Evolutionary conservation across 2,329 filamentous ascomycete species (phyloP), one percentile per base, ranked within the genome.

Genomic region (Drechslerella coelobrocha): DNA sequence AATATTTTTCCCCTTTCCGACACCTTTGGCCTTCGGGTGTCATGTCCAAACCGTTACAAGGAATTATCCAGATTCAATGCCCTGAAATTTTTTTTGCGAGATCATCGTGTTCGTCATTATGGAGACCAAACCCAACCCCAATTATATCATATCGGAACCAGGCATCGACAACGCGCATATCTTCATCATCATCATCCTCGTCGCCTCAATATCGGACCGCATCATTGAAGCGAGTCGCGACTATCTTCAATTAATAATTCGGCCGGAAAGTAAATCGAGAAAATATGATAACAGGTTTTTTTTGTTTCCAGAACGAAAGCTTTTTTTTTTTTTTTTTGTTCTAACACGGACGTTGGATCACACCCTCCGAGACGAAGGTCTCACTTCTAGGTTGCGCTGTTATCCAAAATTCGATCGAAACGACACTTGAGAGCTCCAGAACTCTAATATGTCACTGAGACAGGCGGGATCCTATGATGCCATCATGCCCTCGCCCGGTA

Each of bases 401-500:
- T 48, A 63, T 56, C 66, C 59, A 59, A 63, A 51, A 5, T 8
- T 27, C n/a, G 10, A 51, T 19, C 6, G 6, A 17, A 61, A 62
- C 51, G 17, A 59, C 52, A 34, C 52, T 52, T 50, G 57, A 55
- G 59, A 63, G 59, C 59, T 71, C 59, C 45, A 60, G 59, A 61
- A 71, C 54, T 55, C 55, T 63, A 60, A 53, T n/a, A n/a, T n/a
- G n/a, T n/a, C n/a, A 53, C 59, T 63, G 48, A 69, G 57, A 62
- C 65, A 62, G 52, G 41, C 24, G 47, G 63, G 48, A 48, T 48
- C 65, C 47, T 71, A 71, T 71, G 66, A 71, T 63, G 61, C 47
- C 47, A 51, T 51, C 63, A 71, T 71, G 48, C 34, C 23, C 52
- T 41, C 31, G 43, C 23, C 63, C 2, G 59, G 65, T 21, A 47